Conservation (phyloP, 2,329 filamentous ascomycete species). For the Zopfia rhizophila region DNA sequence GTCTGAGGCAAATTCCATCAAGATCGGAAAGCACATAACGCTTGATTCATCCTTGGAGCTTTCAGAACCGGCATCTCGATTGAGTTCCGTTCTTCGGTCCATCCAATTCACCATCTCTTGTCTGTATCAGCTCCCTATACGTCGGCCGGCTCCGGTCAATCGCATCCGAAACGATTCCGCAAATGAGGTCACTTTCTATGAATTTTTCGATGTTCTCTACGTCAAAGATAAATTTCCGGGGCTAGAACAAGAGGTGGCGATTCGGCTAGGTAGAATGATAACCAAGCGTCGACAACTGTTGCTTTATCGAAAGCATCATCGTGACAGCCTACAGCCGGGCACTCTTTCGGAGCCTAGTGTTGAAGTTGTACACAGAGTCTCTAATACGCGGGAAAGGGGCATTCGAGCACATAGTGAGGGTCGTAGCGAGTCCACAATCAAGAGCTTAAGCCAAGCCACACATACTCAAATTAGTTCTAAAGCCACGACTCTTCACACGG, state of each 20-base stretch:
- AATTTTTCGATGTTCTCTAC: conserved; percentile 20
- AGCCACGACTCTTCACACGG: no score
- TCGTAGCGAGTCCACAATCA: no score
- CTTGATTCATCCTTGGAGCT: no score
- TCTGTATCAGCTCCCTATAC: conserved; percentile 4
- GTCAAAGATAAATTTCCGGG: conserved; percentile 20
- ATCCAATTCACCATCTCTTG: conserved; percentile 1
- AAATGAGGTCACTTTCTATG: conserved; percentile 5
- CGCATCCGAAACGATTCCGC: conserved; percentile 9
- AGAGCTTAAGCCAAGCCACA: no score
- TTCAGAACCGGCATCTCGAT: no score
- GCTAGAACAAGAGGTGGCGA: conserved; percentile 3
- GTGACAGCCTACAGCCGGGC: conserved; percentile 8
- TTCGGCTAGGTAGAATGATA: conserved; percentile 20
- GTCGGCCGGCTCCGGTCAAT: conserved; percentile 13
- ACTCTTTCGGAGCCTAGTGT: no score
- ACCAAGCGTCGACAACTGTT: conserved; percentile 22
- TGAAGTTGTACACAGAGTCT: not conserved
- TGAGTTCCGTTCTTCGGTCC: no score
- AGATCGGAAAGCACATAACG: no score
- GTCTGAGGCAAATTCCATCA: no score
- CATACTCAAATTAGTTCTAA: no score
- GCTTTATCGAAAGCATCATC: conserved; percentile 15
- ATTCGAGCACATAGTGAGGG: no score
- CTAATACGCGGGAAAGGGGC: no score